Base-by-base conservation (phyloP, 208 protist species). In the Porcisia hertigi region DNA sequence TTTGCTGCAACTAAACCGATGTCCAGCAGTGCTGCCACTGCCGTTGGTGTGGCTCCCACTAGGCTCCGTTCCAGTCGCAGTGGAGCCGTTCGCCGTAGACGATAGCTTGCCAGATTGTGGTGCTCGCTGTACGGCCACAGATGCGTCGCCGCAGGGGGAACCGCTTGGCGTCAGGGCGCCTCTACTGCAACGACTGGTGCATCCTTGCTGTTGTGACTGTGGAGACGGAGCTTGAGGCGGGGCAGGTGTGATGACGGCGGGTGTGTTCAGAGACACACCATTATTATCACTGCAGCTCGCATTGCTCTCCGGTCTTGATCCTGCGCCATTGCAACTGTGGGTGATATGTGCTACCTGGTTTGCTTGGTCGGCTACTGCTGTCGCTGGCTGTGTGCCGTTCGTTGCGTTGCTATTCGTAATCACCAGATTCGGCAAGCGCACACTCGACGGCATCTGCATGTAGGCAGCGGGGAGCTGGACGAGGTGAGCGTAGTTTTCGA, bases 401-500 rank as follows among this genome's bases (percentile, higher is more conserved):
- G 16, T 43, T 9, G 34, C 65, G 47, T 39, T 66, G 53, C 45
- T 20, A 65, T 75, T 72, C 45, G 70, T 18, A 63, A 74, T 81
- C 25, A 52, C 45, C 25, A 69, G 36, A 43, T 53, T 73, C 57
- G 71, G 71, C 59, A 81, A 62, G 52, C 76, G 76, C 60, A 72
- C 36, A 36, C 63, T 81, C 69, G 76, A 62, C 8, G 76, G 72
- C 64, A 81, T 75, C 55, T 79, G 73, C 69, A 71, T 43, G 49
- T 71, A 75, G 58, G 77, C 69, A 18, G 57, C 20, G 12, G 79
- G 76, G 12, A 87, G 81, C 59, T 88, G 77, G 47, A 96, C 53
- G n/a, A 85, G 54, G 20, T 74, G 71, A 18, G 84, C 85, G 77
- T 97, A 97, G 66, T 80, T 80, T 69, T 82, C 70, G 75, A 97